These are phyloP conservation scores for Claviceps lovelessii DNA, from an alignment of 2,329 filamentous ascomycete species.

Conservation along the genomic window DNA sequence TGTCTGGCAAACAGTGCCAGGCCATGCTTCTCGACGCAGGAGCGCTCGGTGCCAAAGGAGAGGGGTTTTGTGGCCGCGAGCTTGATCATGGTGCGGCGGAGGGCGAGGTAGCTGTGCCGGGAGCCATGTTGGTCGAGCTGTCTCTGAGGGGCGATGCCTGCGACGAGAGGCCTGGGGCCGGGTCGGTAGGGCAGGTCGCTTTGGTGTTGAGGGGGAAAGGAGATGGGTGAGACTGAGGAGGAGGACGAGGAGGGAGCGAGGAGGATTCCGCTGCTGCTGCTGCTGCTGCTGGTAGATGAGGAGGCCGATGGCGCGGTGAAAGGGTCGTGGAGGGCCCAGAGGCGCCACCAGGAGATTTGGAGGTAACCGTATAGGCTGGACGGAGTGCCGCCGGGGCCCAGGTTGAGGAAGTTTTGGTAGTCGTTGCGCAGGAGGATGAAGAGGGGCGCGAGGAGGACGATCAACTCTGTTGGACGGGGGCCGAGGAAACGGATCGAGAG, in stretches of 20 bases:
- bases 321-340: slow-evolving; percentile 60
- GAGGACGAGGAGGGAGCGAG: not conserved
- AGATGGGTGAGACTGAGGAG: no score
- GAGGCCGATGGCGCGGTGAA: slow-evolving; percentile 43
- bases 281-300: slow-evolving; percentile 28
- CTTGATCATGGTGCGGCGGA: slow-evolving; percentile 37
- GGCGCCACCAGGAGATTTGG: slow-evolving; percentile 54
- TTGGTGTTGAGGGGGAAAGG: slow-evolving; percentile 2
- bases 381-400: slow-evolving; percentile 71
- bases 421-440: slow-evolving; percentile 48
- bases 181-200: slow-evolving; percentile 42
- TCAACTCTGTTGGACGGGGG: slow-evolving; percentile 30
- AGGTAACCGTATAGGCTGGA: slow-evolving; percentile 60
- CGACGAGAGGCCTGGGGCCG: slow-evolving; percentile 51
- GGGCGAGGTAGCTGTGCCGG: slow-evolving; percentile 35
- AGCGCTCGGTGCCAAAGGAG: slow-evolving; percentile 46
- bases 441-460: slow-evolving; percentile 36
- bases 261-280: slow-evolving; percentile 38
- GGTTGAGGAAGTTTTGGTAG: slow-evolving; percentile 59
- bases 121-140: slow-evolving; percentile 56
- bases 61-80: slow-evolving; percentile 33
- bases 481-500: slow-evolving; percentile 37
- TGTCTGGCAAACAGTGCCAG: slow-evolving; percentile 57
- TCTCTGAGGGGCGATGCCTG: slow-evolving; percentile 68
- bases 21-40: slow-evolving; percentile 71